Conservation (phyloP, 306 rosid species). For the barrel medic (Medicago truncatula) region DNA sequence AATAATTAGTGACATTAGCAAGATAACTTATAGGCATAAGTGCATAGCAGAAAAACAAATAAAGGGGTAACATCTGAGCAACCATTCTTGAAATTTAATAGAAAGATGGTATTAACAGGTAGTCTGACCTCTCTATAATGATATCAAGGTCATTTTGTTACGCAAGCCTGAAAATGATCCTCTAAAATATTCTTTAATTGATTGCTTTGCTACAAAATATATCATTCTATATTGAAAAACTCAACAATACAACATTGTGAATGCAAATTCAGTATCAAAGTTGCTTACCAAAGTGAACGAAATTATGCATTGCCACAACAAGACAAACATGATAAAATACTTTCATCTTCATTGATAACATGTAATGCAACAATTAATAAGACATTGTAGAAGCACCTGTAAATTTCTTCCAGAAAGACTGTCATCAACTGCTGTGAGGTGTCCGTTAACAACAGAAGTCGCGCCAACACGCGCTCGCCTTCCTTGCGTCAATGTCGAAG, state of each 20-base stretch:
- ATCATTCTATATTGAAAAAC: slow-evolving; percentile 31
- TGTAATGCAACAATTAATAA: background rate
- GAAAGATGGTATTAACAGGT: background rate
- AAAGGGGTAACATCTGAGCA: background rate
- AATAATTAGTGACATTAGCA: background rate
- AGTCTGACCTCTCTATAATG: background rate
- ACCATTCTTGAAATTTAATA: background rate
- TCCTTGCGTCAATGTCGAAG: slow-evolving; percentile 84
- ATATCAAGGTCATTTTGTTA: background rate
- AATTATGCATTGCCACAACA: background rate
- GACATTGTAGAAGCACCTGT: slow-evolving; percentile 53
- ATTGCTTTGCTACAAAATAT: slow-evolving; percentile 9
- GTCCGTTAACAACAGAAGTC: slow-evolving; percentile 91
- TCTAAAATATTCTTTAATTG: slow-evolving; percentile 10
- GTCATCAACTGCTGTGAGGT: slow-evolving; percentile 76
- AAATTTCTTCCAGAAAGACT: slow-evolving; percentile 87
- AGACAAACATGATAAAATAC: slow-evolving; percentile 2
- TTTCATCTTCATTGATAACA: background rate
- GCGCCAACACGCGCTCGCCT: slow-evolving; percentile 93
- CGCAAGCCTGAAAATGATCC: background rate
- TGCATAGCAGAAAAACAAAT: background rate
- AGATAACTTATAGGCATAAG: background rate
- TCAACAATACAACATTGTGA: background rate
- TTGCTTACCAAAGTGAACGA: background rate
- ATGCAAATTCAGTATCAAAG: slow-evolving; percentile 3